Conservation (phyloP, 352 stramenopile species). For the Globisporangium ultimum region DNA sequence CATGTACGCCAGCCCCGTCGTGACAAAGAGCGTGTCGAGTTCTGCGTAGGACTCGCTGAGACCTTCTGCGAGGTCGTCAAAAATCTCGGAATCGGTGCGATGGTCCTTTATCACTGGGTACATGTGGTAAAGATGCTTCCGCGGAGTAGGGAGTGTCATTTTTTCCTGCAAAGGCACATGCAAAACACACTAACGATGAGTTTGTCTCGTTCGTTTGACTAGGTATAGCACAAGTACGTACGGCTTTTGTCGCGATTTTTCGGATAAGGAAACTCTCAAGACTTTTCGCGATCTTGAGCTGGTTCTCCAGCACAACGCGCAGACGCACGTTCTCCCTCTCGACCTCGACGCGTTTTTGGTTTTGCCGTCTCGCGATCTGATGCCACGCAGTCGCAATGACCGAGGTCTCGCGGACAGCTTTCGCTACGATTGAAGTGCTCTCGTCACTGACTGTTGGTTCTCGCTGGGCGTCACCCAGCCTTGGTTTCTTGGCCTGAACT, state of each 20-base stretch:
- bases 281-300: slow-evolving; percentile 43
- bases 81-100: slow-evolving; percentile 4
- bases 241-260: slow-evolving; percentile 11
- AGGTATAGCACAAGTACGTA: not conserved
- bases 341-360: slow-evolving; percentile 10
- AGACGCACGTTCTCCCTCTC: slow-evolving; percentile 29
- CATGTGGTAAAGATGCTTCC: slow-evolving; percentile 2
- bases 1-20: not conserved
- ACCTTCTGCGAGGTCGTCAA: not conserved
- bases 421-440: too few species aligned
- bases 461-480: too few species aligned
- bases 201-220: not conserved
- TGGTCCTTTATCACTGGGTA: not conserved
- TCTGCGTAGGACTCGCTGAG: not conserved
- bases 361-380: slow-evolving; percentile 11
- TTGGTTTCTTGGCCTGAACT: not conserved
- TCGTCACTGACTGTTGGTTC: too few species aligned
- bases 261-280: slow-evolving; percentile 30
- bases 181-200: not conserved
- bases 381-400: slow-evolving; percentile 13
- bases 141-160: not conserved
- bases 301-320: slow-evolving; percentile 32
- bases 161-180: not conserved
- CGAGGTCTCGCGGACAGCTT: not conserved
- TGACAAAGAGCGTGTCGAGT: not conserved